Evolutionary conservation across 2,329 filamentous ascomycete species (phyloP).

Genomic region (Didymella exigua): DNA sequence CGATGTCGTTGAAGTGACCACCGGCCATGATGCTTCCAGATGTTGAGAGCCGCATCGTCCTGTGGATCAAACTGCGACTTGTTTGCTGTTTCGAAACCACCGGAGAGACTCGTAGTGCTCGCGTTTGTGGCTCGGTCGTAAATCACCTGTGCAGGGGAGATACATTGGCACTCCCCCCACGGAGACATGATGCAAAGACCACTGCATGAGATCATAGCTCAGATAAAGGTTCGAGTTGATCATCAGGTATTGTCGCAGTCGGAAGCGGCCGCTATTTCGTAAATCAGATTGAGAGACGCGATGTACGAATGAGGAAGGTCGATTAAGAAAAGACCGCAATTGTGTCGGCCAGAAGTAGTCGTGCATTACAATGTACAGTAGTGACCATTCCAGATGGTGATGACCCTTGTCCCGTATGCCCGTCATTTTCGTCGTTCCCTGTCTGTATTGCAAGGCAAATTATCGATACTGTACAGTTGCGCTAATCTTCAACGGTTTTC

Average conservation of each 20-base stretch:
- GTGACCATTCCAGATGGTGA: conserved; percentile 24
- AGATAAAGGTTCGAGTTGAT: conserved; percentile 5
- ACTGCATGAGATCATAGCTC: conserved; percentile 9
- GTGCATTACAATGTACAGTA: conserved; percentile 19
- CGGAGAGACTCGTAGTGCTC: background rate
- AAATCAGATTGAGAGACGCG: conserved; percentile 11
- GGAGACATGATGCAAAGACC: background rate
- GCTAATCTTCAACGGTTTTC: conserved; percentile 12
- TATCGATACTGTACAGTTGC: conserved; percentile 29
- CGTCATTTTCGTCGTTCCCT: conserved; percentile 27
- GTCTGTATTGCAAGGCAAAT: conserved; percentile 24
- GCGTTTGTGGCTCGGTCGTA: background rate
- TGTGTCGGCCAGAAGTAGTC: conserved; percentile 18
- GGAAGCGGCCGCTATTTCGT: conserved; percentile 17
- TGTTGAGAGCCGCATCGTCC: background rate
- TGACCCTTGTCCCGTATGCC: conserved; percentile 19
- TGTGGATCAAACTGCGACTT: background rate
- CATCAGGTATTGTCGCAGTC: conserved; percentile 10
- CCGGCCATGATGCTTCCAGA: background rate
- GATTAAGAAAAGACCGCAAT: conserved; percentile 14
- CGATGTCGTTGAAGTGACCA: background rate
- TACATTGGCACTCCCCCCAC: background rate
- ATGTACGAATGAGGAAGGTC: conserved; percentile 28
- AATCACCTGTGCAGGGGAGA: background rate
- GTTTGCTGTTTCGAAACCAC: background rate